Percentiles rank a stretch among this genome's conserved stretches.
Evolutionary conservation across 192 early-diverging fungal genomes (phyloP).

Genomic region (Cetraspora pellucida): DNA sequence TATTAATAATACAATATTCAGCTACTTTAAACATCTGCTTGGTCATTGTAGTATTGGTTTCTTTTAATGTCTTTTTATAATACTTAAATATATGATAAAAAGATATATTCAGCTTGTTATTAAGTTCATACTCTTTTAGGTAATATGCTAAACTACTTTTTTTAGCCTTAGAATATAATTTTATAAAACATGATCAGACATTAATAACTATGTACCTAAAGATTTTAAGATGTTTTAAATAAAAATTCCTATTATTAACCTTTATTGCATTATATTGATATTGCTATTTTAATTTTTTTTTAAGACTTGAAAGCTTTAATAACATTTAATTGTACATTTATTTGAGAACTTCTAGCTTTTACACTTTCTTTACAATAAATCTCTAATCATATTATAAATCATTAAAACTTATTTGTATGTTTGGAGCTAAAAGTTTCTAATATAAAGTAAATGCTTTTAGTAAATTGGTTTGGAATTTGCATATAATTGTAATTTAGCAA

Average conservation of each 20-base stretch:
- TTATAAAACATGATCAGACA: neutral
- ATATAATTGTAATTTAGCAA: neutral
- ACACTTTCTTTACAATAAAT: constrained; percentile 9
- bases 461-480: neutral
- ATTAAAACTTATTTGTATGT: too few relatives aligned
- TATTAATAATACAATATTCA: neutral
- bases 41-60: neutral
- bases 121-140: neutral
- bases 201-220: neutral
- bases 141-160: neutral
- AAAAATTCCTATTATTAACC: constrained; percentile 7
- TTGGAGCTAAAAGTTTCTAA: neutral
- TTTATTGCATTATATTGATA: constrained; percentile 7
- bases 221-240: constrained; percentile 26
- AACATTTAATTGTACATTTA: neutral
- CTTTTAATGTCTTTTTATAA: neutral
- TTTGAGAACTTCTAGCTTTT: constrained; percentile 19
- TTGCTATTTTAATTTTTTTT: neutral
- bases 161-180: constrained; percentile 5
- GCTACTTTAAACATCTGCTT: constrained; percentile 6
- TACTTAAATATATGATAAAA: neutral
- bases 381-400: neutral
- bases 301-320: neutral
- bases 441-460: neutral
- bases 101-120: constrained; percentile 20